phyloP scores from a whole-genome alignment of 805 yeast genomes.

The Kodamaea laetipori region DNA sequence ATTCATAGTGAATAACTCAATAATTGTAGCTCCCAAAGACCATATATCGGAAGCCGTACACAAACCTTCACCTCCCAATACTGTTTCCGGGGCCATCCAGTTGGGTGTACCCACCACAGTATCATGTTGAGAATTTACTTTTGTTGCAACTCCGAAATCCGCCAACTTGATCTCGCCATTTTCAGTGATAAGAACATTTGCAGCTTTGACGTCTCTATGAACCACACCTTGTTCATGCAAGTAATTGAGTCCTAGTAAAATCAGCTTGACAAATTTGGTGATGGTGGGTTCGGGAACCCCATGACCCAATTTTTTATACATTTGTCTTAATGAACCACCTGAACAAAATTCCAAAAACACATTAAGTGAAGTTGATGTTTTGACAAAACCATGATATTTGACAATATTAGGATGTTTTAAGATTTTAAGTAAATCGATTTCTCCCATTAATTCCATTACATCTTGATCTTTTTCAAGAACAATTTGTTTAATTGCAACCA shows the following conservation, averaged over 20 bases:
- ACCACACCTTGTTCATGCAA: conserved; percentile 73
- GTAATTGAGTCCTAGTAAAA: conserved; percentile 61
- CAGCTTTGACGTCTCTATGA: conserved; percentile 91
- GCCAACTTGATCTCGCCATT: conserved; percentile 78
- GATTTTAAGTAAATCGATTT: conserved; percentile 63
- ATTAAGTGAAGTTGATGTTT: conserved; percentile 52
- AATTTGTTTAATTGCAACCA: conserved; percentile 81
- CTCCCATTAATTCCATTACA: conserved; percentile 57
- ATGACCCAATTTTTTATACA: conserved; percentile 49
- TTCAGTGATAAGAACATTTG: conserved; percentile 73
- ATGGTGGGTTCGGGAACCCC: conserved; percentile 58
- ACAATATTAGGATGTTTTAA: conserved; percentile 68
- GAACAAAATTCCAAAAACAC: conserved; percentile 63
- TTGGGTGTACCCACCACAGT: conserved; percentile 84
- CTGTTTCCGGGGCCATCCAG: conserved; percentile 99
- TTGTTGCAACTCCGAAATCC: conserved; percentile 94
- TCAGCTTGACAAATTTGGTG: conserved; percentile 52
- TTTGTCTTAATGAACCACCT: conserved; percentile 64
- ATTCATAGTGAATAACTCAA: conserved; percentile 79
- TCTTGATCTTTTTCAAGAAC: conserved; percentile 53
- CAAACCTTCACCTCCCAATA: conserved; percentile 75
- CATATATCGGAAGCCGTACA: conserved; percentile 88
- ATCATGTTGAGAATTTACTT: conserved; percentile 38
- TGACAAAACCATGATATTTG: conserved; percentile 66
- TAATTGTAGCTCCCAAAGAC: conserved; percentile 94